Percentiles rank a stretch among this genome's conserved stretches.
Conservation (phyloP, 345 rosid genomes). For the Brassica cretica region DNA sequence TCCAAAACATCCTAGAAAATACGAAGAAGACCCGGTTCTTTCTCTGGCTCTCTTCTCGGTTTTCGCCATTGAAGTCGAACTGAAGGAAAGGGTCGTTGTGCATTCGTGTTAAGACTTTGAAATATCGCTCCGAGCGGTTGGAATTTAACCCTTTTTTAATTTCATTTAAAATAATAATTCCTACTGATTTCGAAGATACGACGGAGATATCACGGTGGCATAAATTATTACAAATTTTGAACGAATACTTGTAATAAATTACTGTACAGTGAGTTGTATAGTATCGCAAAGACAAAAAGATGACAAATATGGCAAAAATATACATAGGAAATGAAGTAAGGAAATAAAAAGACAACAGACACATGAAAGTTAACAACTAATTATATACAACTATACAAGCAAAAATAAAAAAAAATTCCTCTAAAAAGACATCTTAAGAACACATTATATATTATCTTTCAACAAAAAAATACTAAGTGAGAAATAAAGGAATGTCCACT, state of each 20-base stretch:
- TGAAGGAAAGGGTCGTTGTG: constrained; percentile 14
- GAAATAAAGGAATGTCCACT: not conserved
- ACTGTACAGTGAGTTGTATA: not conserved
- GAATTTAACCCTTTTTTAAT: constrained; percentile 12
- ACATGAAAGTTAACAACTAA: not conserved
- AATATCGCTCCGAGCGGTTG: constrained; percentile 37
- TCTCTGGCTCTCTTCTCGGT: constrained; percentile 15
- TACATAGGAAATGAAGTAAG: too few relatives aligned
- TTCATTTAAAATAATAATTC: not conserved
- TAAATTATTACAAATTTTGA: not conserved
- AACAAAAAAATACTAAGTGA: not conserved
- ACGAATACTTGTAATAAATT: not conserved
- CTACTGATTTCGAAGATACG: constrained; percentile 13
- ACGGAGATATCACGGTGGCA: not conserved
- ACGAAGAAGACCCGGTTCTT: constrained; percentile 19
- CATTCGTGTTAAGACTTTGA: constrained; percentile 39
- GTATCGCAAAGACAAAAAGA: not conserved
- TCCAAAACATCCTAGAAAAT: constrained; percentile 53
- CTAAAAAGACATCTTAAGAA: not conserved
- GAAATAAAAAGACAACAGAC: not conserved
- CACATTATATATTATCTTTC: not conserved
- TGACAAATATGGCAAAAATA: too few relatives aligned
- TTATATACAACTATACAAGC: not conserved
- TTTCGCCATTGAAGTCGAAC: constrained; percentile 41
- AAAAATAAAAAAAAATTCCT: not conserved